Evolutionary conservation across 2,329 filamentous ascomycete species (phyloP).

Genomic region (Chaetomiaceae sp.): DNA sequence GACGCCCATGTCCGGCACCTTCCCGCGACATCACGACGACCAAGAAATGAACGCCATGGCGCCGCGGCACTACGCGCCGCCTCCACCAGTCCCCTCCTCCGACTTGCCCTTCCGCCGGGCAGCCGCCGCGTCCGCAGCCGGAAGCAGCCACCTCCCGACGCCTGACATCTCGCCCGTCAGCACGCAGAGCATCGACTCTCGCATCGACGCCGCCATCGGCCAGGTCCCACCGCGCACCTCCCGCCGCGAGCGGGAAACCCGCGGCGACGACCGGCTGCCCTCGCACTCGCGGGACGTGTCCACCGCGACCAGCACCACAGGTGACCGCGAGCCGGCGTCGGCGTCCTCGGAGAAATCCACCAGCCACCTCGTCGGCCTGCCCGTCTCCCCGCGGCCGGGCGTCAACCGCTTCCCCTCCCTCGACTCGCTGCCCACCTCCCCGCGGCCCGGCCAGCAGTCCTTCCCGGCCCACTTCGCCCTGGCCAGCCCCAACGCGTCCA

Average conservation of each 20-base stretch:
- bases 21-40: slow-evolving; percentile 43
- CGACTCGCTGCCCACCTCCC: slow-evolving; percentile 45
- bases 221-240: slow-evolving; percentile 18
- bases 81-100: slow-evolving; percentile 49
- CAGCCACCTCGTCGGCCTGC: slow-evolving; percentile 46
- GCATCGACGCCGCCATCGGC: slow-evolving; percentile 39
- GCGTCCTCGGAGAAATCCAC: slow-evolving; percentile 47
- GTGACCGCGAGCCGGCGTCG: slow-evolving; percentile 43
- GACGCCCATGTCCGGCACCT: slow-evolving; percentile 56
- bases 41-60: slow-evolving; percentile 54
- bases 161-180: slow-evolving; percentile 43
- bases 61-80: slow-evolving; percentile 52
- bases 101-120: slow-evolving; percentile 34
- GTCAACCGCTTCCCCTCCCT: slow-evolving; percentile 36
- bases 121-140: slow-evolving; percentile 9
- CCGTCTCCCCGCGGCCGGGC: slow-evolving; percentile 44
- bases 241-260: slow-evolving; percentile 10
- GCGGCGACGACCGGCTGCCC: slow-evolving; percentile 5
- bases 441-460: slow-evolving; percentile 37
- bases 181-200: slow-evolving; percentile 51
- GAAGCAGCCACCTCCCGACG: slow-evolving; percentile 33
- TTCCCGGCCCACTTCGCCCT: slow-evolving; percentile 33
- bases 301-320: slow-evolving; percentile 27
- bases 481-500: slow-evolving; percentile 24
- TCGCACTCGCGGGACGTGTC: slow-evolving; percentile 21